A percentile compares a stretch with the other conserved stretches of the same genome.
phyloP scores from a whole-genome alignment of 2,329 filamentous ascomycete genomes.

The Hypoxylon sp. region DNA sequence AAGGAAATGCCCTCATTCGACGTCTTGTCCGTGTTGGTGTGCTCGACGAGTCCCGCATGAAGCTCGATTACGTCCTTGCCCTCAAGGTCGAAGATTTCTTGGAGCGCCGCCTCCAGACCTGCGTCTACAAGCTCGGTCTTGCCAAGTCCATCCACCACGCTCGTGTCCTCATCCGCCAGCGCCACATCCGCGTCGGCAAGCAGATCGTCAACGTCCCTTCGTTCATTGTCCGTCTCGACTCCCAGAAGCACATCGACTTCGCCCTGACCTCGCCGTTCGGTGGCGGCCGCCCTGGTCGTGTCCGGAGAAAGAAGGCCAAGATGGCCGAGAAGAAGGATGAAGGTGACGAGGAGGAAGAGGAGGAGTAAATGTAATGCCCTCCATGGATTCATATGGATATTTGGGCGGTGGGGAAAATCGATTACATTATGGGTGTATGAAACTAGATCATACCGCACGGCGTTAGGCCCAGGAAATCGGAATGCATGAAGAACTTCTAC shows the following conservation, averaged over 20 bases:
- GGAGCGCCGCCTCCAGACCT: conserved; percentile 99
- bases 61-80: conserved; percentile 99
- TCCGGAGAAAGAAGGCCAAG: conserved; percentile 99
- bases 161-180: conserved; percentile 99
- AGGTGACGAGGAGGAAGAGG: conserved; percentile 88
- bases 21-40: conserved; percentile 99
- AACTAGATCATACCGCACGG: conserved; percentile 65
- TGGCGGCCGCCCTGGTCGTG: conserved; percentile 96
- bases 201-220: conserved; percentile 99
- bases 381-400: conserved; percentile 50
- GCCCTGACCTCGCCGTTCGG: conserved; percentile 97
- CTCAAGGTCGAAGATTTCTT: conserved; percentile 99
- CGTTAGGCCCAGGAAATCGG: conserved; percentile 65
- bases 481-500: conserved; percentile 55
- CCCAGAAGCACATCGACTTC: conserved; percentile 99
- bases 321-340: conserved; percentile 88
- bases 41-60: conserved; percentile 99
- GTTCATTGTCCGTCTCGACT: conserved; percentile 99
- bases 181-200: conserved; percentile 99
- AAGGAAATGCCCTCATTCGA: conserved; percentile 99
- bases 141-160: conserved; percentile 99
- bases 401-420: conserved; percentile 53
- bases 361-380: conserved; percentile 68
- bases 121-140: conserved; percentile 99
- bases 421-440: conserved; percentile 56